Percentiles rank a stretch among this genome's conserved stretches.
Conservation (phyloP, 2,329 filamentous ascomycete species). For the Stenocarpella maydis region DNA sequence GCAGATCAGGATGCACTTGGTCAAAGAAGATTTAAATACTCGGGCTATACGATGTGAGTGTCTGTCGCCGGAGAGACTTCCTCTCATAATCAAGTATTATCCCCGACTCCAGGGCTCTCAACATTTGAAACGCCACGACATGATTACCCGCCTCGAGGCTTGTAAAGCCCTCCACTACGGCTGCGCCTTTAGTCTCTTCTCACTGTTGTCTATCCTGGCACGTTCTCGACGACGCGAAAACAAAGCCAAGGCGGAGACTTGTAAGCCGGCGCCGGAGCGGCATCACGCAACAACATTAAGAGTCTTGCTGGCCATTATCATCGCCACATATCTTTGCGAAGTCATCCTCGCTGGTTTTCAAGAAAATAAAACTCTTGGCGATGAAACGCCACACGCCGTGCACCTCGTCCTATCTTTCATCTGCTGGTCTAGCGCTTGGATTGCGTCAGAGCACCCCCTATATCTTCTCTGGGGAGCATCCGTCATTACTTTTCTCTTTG, state of each 20-base stretch:
- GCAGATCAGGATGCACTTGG: background rate
- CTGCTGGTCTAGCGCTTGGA: background rate
- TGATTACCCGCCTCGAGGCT: background rate
- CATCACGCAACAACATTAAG: background rate
- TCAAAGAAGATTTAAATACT: background rate
- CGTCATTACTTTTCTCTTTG: background rate
- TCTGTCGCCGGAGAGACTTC: background rate
- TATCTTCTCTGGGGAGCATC: background rate
- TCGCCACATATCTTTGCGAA: background rate
- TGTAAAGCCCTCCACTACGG: conserved; percentile 7
- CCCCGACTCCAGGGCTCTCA: too few species aligned
- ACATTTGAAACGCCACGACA: background rate
- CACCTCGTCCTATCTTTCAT: background rate
- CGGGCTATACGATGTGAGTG: background rate
- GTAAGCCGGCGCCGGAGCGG: background rate
- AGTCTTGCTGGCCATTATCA: background rate
- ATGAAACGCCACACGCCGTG: background rate
- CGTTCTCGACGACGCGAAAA: background rate
- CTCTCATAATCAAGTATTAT: background rate
- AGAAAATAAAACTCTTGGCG: background rate
- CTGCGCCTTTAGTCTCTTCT: background rate
- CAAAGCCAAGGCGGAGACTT: background rate
- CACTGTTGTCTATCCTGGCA: background rate
- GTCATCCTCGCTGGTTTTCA: background rate
- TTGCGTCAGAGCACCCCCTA: background rate